Evolutionary conservation across 1,139 yeast species (phyloP).

Genomic region (Taiozyma onychis): DNA sequence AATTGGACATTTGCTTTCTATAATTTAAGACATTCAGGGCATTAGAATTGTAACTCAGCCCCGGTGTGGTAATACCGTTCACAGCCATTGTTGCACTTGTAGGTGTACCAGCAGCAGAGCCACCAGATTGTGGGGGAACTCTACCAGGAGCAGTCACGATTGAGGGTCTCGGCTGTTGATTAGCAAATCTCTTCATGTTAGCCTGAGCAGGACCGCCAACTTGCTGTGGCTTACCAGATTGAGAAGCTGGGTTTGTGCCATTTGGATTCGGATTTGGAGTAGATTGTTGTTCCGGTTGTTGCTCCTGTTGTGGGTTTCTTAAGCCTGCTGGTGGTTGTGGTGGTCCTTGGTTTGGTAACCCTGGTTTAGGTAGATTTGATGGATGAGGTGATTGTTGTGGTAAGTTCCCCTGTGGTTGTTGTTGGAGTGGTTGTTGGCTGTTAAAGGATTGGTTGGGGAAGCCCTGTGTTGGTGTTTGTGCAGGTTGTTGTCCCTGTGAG

Average conservation of each 20-base stretch:
- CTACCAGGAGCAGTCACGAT: background rate
- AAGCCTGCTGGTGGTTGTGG: slow-evolving; percentile 8
- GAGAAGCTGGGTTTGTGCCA: slow-evolving; percentile 11
- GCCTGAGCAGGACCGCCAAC: background rate
- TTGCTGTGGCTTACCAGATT: background rate
- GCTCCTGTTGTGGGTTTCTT: slow-evolving; percentile 6
- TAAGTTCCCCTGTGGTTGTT: slow-evolving; percentile 4
- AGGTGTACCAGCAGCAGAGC: background rate
- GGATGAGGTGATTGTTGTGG: slow-evolving; percentile 2
- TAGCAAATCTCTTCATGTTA: background rate
- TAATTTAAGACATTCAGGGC: slow-evolving; percentile 13
- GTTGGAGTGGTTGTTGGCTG: slow-evolving; percentile 1
- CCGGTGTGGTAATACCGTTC: background rate
- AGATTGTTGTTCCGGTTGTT: slow-evolving; percentile 1
- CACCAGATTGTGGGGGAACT: background rate
- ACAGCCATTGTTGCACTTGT: background rate
- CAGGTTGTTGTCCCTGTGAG: slow-evolving; percentile 15
- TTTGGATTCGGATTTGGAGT: slow-evolving; percentile 6
- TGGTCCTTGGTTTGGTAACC: slow-evolving; percentile 5
- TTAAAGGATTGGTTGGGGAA: background rate
- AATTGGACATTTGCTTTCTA: slow-evolving; percentile 26
- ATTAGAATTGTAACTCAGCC: slow-evolving; percentile 5
- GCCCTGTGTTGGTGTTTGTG: background rate
- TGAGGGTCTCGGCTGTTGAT: slow-evolving; percentile 1
- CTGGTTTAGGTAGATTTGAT: slow-evolving; percentile 1